phyloP scores from a whole-genome alignment of 2,329 filamentous ascomycete species.

The Ophiocordyceps australis region DNA sequence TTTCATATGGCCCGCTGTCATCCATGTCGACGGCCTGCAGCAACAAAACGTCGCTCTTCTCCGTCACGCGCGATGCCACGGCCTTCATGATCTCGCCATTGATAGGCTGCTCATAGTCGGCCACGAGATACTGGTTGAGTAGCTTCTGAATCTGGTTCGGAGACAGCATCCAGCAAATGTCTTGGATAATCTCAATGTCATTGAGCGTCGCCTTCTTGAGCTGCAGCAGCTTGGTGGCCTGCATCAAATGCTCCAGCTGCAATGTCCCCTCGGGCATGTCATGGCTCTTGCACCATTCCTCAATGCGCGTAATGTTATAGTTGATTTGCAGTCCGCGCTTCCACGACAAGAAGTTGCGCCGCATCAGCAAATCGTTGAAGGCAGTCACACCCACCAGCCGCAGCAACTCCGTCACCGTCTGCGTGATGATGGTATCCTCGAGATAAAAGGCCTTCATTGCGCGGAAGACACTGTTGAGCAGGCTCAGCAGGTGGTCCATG shows the following conservation, averaged over 20 bases:
- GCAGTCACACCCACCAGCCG: conserved; percentile 90
- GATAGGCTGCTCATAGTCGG: conserved; percentile 97
- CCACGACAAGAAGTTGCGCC: conserved; percentile 96
- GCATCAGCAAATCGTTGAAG: conserved; percentile 96
- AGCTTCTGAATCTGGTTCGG: conserved; percentile 99
- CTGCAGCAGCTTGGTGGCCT: conserved; percentile 95
- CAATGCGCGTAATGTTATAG: conserved; percentile 98
- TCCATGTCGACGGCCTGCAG: conserved; percentile 96
- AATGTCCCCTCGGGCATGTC: conserved; percentile 98
- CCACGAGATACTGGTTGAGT: conserved; percentile 93
- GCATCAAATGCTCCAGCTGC: conserved; percentile 96
- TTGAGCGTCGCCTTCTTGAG: conserved; percentile 98
- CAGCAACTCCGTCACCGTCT: conserved; percentile 87
- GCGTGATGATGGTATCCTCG: conserved; percentile 88
- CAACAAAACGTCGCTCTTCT: conserved; percentile 93
- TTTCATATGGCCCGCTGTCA: conserved; percentile 95
- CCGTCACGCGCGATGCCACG: conserved; percentile 86
- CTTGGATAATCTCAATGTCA: conserved; percentile 98
- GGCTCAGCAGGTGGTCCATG: conserved; percentile 94
- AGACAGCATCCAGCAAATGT: conserved; percentile 99
- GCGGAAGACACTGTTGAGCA: conserved; percentile 93
- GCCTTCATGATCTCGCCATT: conserved; percentile 99
- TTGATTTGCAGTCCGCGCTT: conserved; percentile 98
- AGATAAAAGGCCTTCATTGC: conserved; percentile 98
- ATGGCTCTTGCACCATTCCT: conserved; percentile 99